Conservation (phyloP, 306 rosid species). For the Cucumis sativus region DNA sequence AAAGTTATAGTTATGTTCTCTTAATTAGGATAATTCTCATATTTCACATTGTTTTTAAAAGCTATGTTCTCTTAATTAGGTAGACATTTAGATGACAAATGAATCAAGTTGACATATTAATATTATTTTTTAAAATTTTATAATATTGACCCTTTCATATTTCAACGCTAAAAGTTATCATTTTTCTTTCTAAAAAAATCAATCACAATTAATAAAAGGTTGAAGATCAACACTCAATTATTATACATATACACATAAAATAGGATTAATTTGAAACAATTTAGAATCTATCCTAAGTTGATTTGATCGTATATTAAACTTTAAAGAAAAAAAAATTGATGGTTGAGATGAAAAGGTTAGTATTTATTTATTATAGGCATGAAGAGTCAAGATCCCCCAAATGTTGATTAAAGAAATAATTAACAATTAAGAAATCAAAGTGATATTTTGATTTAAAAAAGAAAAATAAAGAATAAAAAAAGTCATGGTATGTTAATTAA, state of each 20-base stretch:
- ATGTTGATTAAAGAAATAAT: not conserved
- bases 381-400: not conserved
- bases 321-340: not conserved
- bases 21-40: not conserved
- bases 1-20: not conserved
- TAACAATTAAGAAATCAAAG: not conserved
- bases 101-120: too few relatives aligned
- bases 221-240: not conserved
- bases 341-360: conserved; percentile 1
- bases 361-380: not conserved
- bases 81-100: not conserved
- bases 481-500: not conserved
- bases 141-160: not conserved
- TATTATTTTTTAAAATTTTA: not conserved
- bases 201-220: not conserved
- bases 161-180: not conserved
- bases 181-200: too few relatives aligned
- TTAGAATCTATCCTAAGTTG: not conserved
- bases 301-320: not conserved
- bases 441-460: not conserved
- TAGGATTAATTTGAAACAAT: not conserved
- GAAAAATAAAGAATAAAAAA: not conserved
- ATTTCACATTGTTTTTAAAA: not conserved
- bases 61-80: not conserved
- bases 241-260: not conserved